These are phyloP conservation scores for Talaromyces islandicus DNA, from an alignment of 2,329 filamentous ascomycete genomes.

Conservation along the genomic window DNA sequence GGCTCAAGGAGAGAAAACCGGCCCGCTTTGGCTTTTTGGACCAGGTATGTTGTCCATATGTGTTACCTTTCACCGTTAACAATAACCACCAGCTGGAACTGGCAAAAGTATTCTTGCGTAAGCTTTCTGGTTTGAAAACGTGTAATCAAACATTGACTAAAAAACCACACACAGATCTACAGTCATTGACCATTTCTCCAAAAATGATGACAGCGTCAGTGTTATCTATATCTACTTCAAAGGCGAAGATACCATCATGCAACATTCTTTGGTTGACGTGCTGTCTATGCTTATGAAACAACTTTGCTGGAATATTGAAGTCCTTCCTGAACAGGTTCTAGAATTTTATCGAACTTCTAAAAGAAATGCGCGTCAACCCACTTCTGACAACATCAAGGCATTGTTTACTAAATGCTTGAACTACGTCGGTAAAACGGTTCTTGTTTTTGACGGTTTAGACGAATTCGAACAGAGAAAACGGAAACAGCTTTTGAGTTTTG, in stretches of 20 bases:
- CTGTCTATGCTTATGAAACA: constrained; percentile 10
- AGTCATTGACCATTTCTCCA: constrained; percentile 9
- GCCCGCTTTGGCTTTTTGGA: constrained; percentile 5
- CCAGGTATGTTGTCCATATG: constrained; percentile 1
- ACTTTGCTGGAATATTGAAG: constrained; percentile 6
- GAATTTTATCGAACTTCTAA: constrained; percentile 2
- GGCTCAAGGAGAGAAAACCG: not conserved
- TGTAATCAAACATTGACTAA: too few species aligned
- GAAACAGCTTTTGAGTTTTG: not conserved
- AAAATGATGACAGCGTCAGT: too few species aligned
- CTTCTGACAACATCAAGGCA: not conserved
- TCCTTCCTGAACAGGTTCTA: not conserved
- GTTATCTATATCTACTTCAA: constrained; percentile 8
- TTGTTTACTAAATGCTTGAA: too few species aligned
- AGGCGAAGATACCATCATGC: too few species aligned
- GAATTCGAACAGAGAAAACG: constrained; percentile 6
- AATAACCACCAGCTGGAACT: constrained; percentile 10
- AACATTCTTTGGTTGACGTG: too few species aligned
- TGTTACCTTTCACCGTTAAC: too few species aligned
- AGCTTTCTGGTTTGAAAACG: too few species aligned
- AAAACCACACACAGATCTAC: too few species aligned
- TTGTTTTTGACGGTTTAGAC: constrained; percentile 7
- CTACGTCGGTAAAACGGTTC: not conserved
- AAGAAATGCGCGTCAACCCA: constrained; percentile 1
- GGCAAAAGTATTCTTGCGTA: constrained; percentile 11